Evolutionary conservation across 257 asterid species (phyloP).

Genomic region (Solanum paucissectum): DNA sequence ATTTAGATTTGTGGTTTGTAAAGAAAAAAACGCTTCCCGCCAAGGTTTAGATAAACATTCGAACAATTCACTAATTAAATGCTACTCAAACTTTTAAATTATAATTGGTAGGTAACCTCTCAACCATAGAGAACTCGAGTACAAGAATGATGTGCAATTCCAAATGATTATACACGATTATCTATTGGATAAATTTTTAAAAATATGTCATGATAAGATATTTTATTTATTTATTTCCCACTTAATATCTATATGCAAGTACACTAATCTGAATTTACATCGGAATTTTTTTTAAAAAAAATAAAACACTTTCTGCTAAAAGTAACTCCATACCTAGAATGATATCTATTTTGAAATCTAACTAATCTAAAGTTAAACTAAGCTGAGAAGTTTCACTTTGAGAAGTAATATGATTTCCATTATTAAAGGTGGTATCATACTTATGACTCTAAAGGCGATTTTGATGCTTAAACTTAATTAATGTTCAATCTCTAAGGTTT

Average conservation of each 20-base stretch:
- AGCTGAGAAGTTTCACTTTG: not conserved
- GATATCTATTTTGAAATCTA: not conserved
- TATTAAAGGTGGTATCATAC: too few relatives aligned
- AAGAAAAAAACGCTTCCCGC: not conserved
- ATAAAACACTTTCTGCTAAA: not conserved
- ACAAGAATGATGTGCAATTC: not conserved
- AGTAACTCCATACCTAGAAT: accelerated
- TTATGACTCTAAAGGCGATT: not conserved
- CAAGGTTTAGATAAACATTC: too few relatives aligned
- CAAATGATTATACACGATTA: not conserved
- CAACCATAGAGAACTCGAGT: not conserved
- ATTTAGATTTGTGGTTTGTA: not conserved
- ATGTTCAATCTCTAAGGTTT: not conserved
- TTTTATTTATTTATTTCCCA: not conserved
- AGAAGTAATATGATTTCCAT: not conserved
- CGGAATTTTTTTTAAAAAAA: too few relatives aligned
- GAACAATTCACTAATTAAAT: not conserved
- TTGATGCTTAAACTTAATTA: not conserved
- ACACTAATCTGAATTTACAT: not conserved
- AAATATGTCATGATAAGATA: not conserved
- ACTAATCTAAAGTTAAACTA: not conserved
- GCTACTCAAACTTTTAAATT: not conserved
- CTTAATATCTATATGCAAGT: not conserved
- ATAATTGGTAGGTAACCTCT: not conserved
- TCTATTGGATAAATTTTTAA: not conserved